Evolutionary conservation across 331 rosid genomes (phyloP).

Genomic region (Rhamnella rubrinervis): DNA sequence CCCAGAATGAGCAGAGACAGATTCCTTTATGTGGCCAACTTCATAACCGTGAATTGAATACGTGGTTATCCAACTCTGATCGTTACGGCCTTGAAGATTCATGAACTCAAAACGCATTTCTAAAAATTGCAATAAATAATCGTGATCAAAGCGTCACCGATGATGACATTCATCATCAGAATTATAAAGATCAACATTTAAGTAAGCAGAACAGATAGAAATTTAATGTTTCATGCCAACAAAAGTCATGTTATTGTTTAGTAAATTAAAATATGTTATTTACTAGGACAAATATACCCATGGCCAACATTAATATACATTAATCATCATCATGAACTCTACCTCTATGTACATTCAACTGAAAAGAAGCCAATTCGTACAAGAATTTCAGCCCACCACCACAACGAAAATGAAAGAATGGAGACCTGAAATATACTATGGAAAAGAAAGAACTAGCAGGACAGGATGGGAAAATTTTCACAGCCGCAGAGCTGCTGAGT

Average conservation of each 20-base stretch:
- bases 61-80: background rate
- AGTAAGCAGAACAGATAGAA: too few species aligned
- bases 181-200: too few species aligned
- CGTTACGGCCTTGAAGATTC: too few species aligned
- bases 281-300: background rate
- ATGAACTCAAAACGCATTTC: too few species aligned
- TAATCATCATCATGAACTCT: background rate
- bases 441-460: background rate
- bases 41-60: background rate
- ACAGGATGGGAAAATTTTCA: background rate
- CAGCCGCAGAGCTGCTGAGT: background rate
- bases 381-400: background rate
- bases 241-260: background rate
- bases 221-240: background rate
- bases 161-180: too few species aligned
- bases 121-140: too few species aligned
- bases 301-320: background rate
- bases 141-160: background rate
- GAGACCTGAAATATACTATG: background rate
- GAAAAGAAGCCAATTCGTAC: background rate
- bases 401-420: slow-evolving; percentile 19
- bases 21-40: background rate
- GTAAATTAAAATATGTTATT: background rate
- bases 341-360: background rate
- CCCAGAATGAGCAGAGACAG: background rate